Evolutionary conservation across 345 rosid genomes (phyloP), one percentile per base, ranked within the genome.

Genomic region (Populus davidiana): DNA sequence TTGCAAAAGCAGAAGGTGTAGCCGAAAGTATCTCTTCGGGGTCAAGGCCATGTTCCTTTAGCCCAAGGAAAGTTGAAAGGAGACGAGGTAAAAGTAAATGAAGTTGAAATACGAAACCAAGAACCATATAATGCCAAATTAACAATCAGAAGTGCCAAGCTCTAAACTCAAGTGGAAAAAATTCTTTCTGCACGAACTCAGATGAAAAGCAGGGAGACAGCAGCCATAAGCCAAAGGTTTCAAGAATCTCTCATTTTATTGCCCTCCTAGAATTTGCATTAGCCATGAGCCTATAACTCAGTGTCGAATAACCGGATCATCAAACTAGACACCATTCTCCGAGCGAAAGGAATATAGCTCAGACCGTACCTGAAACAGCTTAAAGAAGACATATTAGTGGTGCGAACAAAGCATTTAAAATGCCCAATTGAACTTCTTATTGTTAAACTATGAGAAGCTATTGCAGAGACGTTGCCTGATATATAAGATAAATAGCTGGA

Each of bases 301-400:
- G 98, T 93, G 89, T 96, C 99, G 36, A 86, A 96, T 25, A 89
- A 83, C 11, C 96, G 90, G 72, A 96, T 62, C 96, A 91, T 91
- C 75, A 93, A 69, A 61, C 89, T 83, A 17, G 98, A 93, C 79
- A 96, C 91, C 85, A 89, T 88, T 75, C 89, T 87, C 29, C 97
- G 86, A 29, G 97, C 98, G 73, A 96, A 96, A 41, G 98, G 99
- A 54, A 96, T 88, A 47, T 91, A 96, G 76, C 97, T 93, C 78
- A 96, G 87, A 75, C 96, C 77, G 85, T 93, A 96, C 99, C 99
- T 96, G 97, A 67, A 89, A 80, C 29, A 74, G 69, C 62, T 77
- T 85, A 79, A 80, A 83, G 74, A 16, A 44, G 62, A 67, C 9
- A 33, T 54, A 43, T 75, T 35, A 82, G 62, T 25, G 38, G 21